Base-by-base conservation (phyloP, 108 stramenopile species). In the Licmophora abbreviata region DNA sequence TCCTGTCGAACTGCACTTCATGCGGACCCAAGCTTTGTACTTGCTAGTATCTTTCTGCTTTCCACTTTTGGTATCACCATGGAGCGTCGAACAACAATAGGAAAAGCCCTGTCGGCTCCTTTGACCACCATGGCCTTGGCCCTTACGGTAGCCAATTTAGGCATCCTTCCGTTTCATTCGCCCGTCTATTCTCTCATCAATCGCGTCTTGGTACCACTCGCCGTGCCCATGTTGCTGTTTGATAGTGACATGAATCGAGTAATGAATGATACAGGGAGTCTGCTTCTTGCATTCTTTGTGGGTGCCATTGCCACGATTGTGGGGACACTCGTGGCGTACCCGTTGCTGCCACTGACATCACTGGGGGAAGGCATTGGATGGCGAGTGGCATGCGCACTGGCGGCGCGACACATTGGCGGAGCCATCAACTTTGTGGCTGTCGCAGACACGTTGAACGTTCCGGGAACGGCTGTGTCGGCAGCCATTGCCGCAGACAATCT, bases 361-460 rank as follows among this genome's bases (percentile, higher is more conserved):
- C 33, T 92, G 12, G 83, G 76, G 17, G 24, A 29, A 1, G 77
- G 73, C 33, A 56, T 68, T 11, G 87, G 85, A 24, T 88, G 86
- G 87, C 71, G 66, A 53, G 77, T 95, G 1, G 94, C 94, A 3
- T 73, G 79, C 22, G 94, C 94, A 4, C 55, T 95, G 29, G 81
- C 82, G 7, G 81, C 89, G 9, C 56, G 94, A 29, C 94, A 95
- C 61, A 95, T 95, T 69, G 94, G 94, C n/a, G 94, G 94, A 7
- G 94, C 94, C 17, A 91, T 95, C 42, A 93, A 95, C 71, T 95
- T 91, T 64, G 81, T 91, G 14, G 81, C 89, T 22, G 93, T 95
- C 24, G 76, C 83, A 12, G 86, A 92, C 54, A 88, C 91, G 5
- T 60, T 92, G 37, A 60, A 61, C 21, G 73, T 88, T 41, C 49